These are phyloP conservation scores for Picochlorum sp. DNA, from an alignment of 139 green algal genomes.

Conservation along the genomic window DNA sequence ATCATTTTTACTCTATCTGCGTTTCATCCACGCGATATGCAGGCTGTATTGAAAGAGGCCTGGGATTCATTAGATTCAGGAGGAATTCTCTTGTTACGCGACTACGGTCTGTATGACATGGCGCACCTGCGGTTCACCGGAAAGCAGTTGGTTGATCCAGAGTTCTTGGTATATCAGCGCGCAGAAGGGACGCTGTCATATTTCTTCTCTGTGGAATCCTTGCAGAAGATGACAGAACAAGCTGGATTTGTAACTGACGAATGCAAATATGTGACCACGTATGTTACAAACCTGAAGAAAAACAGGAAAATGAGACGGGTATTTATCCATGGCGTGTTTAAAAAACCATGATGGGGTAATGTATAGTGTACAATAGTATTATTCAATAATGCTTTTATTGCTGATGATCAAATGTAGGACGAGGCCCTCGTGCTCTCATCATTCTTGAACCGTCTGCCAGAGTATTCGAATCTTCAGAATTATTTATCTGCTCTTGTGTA, in stretches of 20 bases:
- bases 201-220: constrained; percentile 60
- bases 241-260: constrained; percentile 48
- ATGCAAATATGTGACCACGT: constrained; percentile 51
- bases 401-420: constrained; percentile 6
- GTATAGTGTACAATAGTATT: constrained; percentile 1
- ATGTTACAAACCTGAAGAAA: constrained; percentile 54
- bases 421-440: constrained; percentile 10
- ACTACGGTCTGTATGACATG: constrained; percentile 76
- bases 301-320: constrained; percentile 45
- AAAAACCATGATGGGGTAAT: constrained; percentile 9
- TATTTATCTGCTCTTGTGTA: not conserved
- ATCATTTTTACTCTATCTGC: constrained; percentile 76
- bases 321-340: constrained; percentile 73
- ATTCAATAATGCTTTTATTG: not conserved
- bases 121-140: constrained; percentile 38
- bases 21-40: constrained; percentile 36
- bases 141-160: constrained; percentile 7
- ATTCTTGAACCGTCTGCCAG: not conserved
- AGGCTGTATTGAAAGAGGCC: constrained; percentile 21
- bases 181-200: constrained; percentile 62
- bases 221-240: constrained; percentile 24
- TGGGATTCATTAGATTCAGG: constrained; percentile 37
- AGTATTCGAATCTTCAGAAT: not conserved
- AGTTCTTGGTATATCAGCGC: constrained; percentile 1
- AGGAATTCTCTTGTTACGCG: constrained; percentile 56